Conservation (phyloP, 805 yeast genomes). For the Candida adriatica region DNA sequence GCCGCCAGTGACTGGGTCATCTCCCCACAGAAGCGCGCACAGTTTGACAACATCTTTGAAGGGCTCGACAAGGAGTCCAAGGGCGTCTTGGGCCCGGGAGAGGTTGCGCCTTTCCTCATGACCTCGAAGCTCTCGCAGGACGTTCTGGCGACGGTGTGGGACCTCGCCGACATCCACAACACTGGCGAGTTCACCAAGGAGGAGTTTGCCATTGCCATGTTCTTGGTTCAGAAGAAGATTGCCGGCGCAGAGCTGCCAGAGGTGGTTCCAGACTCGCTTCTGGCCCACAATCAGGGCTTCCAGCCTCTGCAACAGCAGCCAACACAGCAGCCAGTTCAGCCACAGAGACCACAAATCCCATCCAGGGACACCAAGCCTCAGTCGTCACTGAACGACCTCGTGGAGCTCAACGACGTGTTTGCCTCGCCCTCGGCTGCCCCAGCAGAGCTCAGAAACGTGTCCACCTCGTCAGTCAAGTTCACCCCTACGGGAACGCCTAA, state of each 20-base stretch:
- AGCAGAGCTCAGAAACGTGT: conserved; percentile 16
- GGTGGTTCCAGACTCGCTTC: conserved; percentile 61
- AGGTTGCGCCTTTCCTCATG: conserved; percentile 83
- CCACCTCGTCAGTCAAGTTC: conserved; percentile 22
- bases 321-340: conserved; percentile 5
- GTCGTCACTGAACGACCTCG: conserved; percentile 60
- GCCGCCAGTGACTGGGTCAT: conserved; percentile 58
- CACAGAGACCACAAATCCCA: conserved; percentile 25
- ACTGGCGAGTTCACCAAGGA: conserved; percentile 71
- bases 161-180: conserved; percentile 82
- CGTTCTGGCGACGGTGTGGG: conserved; percentile 88
- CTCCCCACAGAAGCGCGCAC: conserved; percentile 60
- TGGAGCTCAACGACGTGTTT: conserved; percentile 51
- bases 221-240: conserved; percentile 76
- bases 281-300: conserved; percentile 23
- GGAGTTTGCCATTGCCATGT: conserved; percentile 93
- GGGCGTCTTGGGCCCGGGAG: conserved; percentile 66
- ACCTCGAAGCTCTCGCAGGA: conserved; percentile 84
- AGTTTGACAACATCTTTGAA: conserved; percentile 74
- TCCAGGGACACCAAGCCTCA: conserved; percentile 35
- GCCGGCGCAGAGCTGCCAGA: conserved; percentile 76
- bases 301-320: conserved; percentile 12
- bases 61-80: conserved; percentile 59
- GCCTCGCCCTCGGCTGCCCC: conserved; percentile 31
- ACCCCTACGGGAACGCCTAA: conserved; percentile 27